A percentile compares a stretch with the other conserved stretches of the same genome.
Conservation (phyloP, 805 yeast species). For the Barnettozyma sucrosica region DNA sequence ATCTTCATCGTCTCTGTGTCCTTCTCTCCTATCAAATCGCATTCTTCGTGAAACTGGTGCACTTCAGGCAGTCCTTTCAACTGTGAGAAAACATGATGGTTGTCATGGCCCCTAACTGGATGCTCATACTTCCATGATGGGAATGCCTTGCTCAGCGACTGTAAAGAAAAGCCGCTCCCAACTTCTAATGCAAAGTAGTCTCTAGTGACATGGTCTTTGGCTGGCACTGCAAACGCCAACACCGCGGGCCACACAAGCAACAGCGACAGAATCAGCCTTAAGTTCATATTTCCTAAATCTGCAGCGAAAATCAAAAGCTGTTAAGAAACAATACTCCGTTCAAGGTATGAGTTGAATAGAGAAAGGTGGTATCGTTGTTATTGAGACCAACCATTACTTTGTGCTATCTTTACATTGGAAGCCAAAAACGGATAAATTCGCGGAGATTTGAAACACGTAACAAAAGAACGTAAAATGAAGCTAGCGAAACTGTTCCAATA, state of each 20-base stretch:
- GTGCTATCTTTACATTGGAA: neutral
- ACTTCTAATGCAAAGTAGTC: constrained; percentile 64
- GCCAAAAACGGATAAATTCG: neutral
- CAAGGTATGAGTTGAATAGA: neutral
- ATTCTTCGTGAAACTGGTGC: constrained; percentile 11
- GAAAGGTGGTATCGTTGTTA: neutral
- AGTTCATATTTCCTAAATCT: neutral
- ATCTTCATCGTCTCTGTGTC: constrained; percentile 8
- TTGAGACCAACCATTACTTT: neutral
- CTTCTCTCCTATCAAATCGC: constrained; percentile 6
- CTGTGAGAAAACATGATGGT: constrained; percentile 64
- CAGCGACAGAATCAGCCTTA: constrained; percentile 4
- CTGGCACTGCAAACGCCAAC: constrained; percentile 24
- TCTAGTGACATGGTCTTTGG: constrained; percentile 43
- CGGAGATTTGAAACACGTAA: neutral
- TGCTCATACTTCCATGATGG: constrained; percentile 57
- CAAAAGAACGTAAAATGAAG: too few species aligned
- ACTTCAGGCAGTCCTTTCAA: constrained; percentile 23
- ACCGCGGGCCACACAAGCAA: neutral
- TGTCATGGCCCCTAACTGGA: constrained; percentile 50
- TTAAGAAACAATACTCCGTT: neutral
- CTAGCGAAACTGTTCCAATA: too few species aligned
- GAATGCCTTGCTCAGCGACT: constrained; percentile 29
- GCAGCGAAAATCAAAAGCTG: neutral
- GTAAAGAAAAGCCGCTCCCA: constrained; percentile 29